Base-by-base conservation (phyloP, 306 rosid species). In the Fragaria vesca region DNA sequence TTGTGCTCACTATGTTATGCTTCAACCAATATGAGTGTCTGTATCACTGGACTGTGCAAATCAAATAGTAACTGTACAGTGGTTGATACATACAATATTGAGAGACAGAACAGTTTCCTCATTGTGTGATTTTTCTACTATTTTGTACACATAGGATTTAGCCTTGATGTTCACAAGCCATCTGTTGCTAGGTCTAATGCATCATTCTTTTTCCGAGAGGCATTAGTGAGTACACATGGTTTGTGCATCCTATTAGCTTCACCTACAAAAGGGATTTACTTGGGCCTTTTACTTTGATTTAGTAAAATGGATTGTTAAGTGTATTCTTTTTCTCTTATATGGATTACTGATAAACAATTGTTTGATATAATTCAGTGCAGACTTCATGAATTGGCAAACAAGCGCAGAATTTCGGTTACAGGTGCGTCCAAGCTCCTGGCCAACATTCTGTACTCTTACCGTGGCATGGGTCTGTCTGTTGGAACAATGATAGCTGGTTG, bases 401-500 rank as follows among this genome's bases (percentile, higher is more conserved):
- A 93, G 84, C 86, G 90, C 47, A 91, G 99, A 81, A 95, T 93
- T 83, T 95, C 98, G 55, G 99, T 95, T 26, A 93, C 99, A 20
- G 94, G 99, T 48, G 99, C 99, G 24, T 95, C 99, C 30, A 95
- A 95, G 88, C 84, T 95, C 46, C 87, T 95, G 81, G 97, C 99
- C 36, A 95, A 95, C 83, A 95, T 95, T 85, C 81, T 95, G 45
- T 95, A 93, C 91, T 95, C 97, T 65, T 95, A 93, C 79, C 96
- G 94, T 42, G 97, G 99, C 75, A 93, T 95, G 99, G 99, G 97
- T 51, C 85, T 95, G 51, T 95, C 97, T 73, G 97, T 95, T 60
- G 99, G 99, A 65, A 95, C 97, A 84, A 95, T 95, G 99, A 95
- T 93, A 28, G 99, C 99, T 65, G 99, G 99, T 81, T 95, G 99